Percentiles rank a stretch among this genome's conserved stretches.
Evolutionary conservation across 2,329 filamentous ascomycete species (phyloP).

Genomic region (Mollisiaceae sp.): DNA sequence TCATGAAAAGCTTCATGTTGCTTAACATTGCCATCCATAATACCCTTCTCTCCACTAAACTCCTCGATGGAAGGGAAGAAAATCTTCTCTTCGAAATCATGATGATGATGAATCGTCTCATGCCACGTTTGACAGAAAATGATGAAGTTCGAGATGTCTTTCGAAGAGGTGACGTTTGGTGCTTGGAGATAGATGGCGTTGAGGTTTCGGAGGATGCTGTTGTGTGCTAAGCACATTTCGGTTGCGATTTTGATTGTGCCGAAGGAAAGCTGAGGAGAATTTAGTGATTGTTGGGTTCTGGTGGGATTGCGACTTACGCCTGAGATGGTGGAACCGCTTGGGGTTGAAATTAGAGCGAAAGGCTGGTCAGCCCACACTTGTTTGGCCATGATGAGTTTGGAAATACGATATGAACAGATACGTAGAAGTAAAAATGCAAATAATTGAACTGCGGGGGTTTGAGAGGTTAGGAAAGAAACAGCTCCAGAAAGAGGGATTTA

Average conservation of each 20-base stretch:
- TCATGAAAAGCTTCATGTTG: constrained; percentile 20
- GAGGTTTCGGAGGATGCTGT: constrained; percentile 45
- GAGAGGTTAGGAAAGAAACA: not conserved
- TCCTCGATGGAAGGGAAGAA: constrained; percentile 46
- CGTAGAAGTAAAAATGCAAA: not conserved
- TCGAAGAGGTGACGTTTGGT: constrained; percentile 43
- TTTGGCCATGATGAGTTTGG: constrained; percentile 17
- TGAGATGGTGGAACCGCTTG: constrained; percentile 7
- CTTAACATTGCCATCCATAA: constrained; percentile 16
- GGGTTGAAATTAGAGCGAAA: constrained; percentile 21
- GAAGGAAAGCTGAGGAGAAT: constrained; percentile 7
- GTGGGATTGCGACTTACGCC: not conserved
- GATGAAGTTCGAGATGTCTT: constrained; percentile 43
- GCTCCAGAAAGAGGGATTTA: not conserved
- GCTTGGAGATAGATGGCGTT: constrained; percentile 37
- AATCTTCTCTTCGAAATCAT: constrained; percentile 45
- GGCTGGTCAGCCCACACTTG: constrained; percentile 27
- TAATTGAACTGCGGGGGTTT: not conserved
- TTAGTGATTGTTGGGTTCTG: not conserved
- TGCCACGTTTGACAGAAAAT: constrained; percentile 17
- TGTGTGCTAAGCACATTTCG: constrained; percentile 44
- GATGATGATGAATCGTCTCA: constrained; percentile 45
- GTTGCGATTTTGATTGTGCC: constrained; percentile 36
- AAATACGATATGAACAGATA: not conserved
- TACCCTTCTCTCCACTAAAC: constrained; percentile 2